phyloP scores from a whole-genome alignment of 257 asterid genomes.

The Lantana camara region DNA sequence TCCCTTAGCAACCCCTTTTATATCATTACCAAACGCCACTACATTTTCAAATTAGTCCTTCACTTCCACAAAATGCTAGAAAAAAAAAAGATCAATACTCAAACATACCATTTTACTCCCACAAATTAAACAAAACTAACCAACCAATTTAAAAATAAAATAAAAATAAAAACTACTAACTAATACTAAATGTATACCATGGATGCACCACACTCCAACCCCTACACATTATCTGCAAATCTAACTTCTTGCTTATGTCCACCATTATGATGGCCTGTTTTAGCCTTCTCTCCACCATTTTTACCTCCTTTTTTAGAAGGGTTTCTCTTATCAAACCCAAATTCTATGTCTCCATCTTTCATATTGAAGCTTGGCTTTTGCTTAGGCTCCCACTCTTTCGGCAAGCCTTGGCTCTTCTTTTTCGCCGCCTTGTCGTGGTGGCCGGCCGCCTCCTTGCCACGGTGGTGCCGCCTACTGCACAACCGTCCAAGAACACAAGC shows the following conservation, averaged over 20 bases:
- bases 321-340: conserved; percentile 55
- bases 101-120: conserved; percentile 20
- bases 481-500: conserved; percentile 74
- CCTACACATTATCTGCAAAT: conserved; percentile 48
- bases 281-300: conserved; percentile 30
- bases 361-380: conserved; percentile 43
- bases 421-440: background rate
- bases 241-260: conserved; percentile 52
- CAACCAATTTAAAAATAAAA: conserved; percentile 15
- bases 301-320: conserved; percentile 18
- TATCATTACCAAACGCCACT: conserved; percentile 18
- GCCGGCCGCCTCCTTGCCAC: conserved; percentile 34
- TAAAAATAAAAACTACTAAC: background rate
- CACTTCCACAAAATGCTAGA: conserved; percentile 12
- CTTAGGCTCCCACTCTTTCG: conserved; percentile 39
- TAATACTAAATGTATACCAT: conserved; percentile 26
- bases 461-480: conserved; percentile 54
- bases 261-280: conserved; percentile 33
- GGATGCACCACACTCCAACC: conserved; percentile 13
- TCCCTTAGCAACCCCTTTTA: conserved; percentile 11
- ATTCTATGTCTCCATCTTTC: conserved; percentile 68
- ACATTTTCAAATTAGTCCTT: conserved; percentile 18
- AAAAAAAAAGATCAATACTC: background rate
- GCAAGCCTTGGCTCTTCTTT: too few relatives aligned
- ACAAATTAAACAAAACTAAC: conserved; percentile 4